A percentile compares a stretch with the other conserved stretches of the same genome.
Conservation (phyloP, 768 basidiomycete genomes). For the Leucocoprinus leucothites region DNA sequence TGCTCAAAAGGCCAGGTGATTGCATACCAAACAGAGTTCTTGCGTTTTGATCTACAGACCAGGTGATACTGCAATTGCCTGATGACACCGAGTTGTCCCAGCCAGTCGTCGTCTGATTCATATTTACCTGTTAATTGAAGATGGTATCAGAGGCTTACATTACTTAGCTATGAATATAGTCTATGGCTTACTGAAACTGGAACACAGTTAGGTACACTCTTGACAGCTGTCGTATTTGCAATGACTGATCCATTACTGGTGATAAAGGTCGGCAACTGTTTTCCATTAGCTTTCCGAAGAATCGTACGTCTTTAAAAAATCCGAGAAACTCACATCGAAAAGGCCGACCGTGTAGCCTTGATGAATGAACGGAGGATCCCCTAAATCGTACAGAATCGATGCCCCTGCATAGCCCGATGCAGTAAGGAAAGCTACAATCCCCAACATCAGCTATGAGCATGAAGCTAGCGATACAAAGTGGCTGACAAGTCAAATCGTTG, state of each 20-base stretch:
- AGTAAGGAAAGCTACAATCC: slow-evolving; percentile 41
- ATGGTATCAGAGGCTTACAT: background rate
- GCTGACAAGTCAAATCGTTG: slow-evolving; percentile 44
- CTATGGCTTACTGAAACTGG: slow-evolving; percentile 29
- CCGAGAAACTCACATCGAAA: slow-evolving; percentile 36
- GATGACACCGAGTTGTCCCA: slow-evolving; percentile 44
- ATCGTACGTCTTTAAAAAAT: background rate
- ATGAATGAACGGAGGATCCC: slow-evolving; percentile 43
- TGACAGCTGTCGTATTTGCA: slow-evolving; percentile 47
- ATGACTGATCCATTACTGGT: slow-evolving; percentile 43
- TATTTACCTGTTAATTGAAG: slow-evolving; percentile 30
- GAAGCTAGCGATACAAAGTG: background rate
- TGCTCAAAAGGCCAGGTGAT: too few relatives aligned
- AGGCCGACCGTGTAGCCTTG: slow-evolving; percentile 42
- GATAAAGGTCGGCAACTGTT: slow-evolving; percentile 34
- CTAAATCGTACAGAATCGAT: slow-evolving; percentile 42
- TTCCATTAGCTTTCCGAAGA: background rate
- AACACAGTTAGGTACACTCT: slow-evolving; percentile 42
- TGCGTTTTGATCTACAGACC: slow-evolving; percentile 36
- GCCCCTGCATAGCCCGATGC: slow-evolving; percentile 56
- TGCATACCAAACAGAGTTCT: slow-evolving; percentile 39
- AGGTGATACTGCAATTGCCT: slow-evolving; percentile 38
- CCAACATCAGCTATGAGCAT: background rate
- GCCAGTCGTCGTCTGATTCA: slow-evolving; percentile 27
- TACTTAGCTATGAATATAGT: background rate